These are phyloP conservation scores for Alternaria sp. DNA, from an alignment of 2,329 filamentous ascomycete genomes.

Conservation along the genomic window DNA sequence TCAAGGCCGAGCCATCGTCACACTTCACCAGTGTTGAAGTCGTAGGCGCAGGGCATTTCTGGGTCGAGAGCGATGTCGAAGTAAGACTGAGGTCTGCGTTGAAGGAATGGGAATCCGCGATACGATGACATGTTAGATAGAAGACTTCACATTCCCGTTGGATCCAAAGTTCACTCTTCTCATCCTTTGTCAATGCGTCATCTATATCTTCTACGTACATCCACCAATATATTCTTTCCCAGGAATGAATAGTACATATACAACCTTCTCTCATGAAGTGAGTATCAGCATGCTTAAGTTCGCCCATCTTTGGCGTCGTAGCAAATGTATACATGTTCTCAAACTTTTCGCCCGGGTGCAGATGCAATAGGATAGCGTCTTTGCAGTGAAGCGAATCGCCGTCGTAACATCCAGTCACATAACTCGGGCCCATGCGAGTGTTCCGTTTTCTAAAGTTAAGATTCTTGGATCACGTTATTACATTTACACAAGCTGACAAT, in stretches of 20 bases:
- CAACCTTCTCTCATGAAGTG: neutral
- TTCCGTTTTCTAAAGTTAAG: neutral
- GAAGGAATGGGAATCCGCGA: slow-evolving; percentile 52
- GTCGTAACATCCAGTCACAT: no score
- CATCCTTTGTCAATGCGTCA: neutral
- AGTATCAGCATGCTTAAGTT: neutral
- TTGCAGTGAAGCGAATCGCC: no score
- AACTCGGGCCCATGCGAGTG: no score
- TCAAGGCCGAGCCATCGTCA: slow-evolving; percentile 52
- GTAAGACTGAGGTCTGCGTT: slow-evolving; percentile 52
- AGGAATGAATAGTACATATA: neutral
- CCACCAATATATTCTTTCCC: neutral
- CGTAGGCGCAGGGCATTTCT: slow-evolving; percentile 62
- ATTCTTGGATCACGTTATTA: neutral
- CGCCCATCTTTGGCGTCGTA: neutral
- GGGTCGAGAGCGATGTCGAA: slow-evolving; percentile 55
- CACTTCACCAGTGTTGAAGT: slow-evolving; percentile 57
- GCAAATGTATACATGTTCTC: no score
- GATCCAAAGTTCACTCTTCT: neutral
- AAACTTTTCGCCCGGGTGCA: no score
- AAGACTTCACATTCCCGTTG: no score
- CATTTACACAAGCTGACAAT: neutral
- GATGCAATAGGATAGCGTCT: no score
- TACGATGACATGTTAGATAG: slow-evolving; percentile 30
- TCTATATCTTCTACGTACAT: neutral